Conservation (phyloP, 495 filamentous ascomycete genomes). For the Tuber calosporum region DNA sequence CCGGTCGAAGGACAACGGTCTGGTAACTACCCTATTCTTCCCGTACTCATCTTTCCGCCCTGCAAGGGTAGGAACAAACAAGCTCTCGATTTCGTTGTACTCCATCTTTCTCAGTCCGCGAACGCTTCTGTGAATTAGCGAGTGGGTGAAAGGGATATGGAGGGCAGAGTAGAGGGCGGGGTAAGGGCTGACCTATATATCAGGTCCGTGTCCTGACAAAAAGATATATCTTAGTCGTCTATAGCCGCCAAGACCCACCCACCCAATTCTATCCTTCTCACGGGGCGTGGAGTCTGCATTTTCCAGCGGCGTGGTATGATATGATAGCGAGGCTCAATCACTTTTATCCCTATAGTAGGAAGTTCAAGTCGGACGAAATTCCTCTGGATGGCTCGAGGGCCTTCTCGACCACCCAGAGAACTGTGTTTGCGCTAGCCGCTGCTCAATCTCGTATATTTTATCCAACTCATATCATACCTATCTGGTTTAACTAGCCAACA, state of each 20-base stretch:
- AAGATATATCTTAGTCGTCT: background rate
- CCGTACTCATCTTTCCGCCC: background rate
- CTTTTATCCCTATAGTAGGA: background rate
- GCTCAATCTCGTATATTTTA: too few species aligned
- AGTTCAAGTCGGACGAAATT: too few species aligned
- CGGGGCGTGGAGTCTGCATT: background rate
- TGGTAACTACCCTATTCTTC: background rate
- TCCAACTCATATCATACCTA: too few species aligned
- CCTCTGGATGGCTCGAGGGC: too few species aligned
- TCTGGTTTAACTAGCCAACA: too few species aligned
- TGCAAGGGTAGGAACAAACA: background rate
- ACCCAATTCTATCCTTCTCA: background rate
- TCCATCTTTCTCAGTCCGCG: background rate
- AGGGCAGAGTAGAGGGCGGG: background rate
- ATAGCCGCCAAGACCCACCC: background rate
- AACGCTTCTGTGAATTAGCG: background rate
- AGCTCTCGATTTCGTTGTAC: background rate
- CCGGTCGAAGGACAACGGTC: slow-evolving; percentile 13
- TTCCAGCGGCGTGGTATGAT: background rate
- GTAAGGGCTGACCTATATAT: background rate
- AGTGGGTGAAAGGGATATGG: background rate
- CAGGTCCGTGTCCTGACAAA: background rate
- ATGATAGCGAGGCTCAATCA: background rate
- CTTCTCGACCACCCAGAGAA: too few species aligned
- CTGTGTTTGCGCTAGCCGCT: too few species aligned